Base-by-base conservation (phyloP, 1,284 basidiomycete genomes). In the Pseudozyma tsukubaensis region DNA sequence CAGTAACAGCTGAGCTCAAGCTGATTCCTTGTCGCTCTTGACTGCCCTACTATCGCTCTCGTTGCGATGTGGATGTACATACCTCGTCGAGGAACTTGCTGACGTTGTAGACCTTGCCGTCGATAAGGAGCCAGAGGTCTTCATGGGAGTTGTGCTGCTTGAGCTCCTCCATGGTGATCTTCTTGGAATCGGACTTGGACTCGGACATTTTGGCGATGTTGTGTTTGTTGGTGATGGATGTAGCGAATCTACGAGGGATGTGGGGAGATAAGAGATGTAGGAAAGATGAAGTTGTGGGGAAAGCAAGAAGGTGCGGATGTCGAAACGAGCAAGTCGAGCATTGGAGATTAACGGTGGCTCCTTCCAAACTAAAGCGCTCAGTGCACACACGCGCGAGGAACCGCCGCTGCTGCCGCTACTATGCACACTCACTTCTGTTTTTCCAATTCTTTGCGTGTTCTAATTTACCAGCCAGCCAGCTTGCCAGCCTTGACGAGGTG, bases 11-110 rank as follows among this genome's bases (percentile, higher is more conserved):
- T 48, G 45, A 32, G n/a, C n/a, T n/a, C n/a, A n/a, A n/a, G n/a
- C n/a, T n/a, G n/a, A n/a, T n/a, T n/a, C n/a, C n/a, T n/a, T n/a
- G n/a, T n/a, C n/a, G n/a, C n/a, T n/a, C n/a, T n/a, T n/a, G n/a
- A n/a, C n/a, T n/a, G n/a, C n/a, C n/a, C n/a, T n/a, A 37, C 36
- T 14, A 37, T 8, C 9, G 42, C n/a, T 34, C 7, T 50, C 34
- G 10, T 9, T 11, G 16, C 11, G 50, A 39, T 32, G 12, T 1
- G 50, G 12, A 16, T 29, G 8, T 18, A 85, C 88, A 72, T 86
- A 95, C 93, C 91, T 99, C 96, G 86, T 98, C 94, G 81, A 96
- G 88, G 89, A 99, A 99, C 85, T 92, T 91, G 57, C 94, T 91
- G 78, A 92, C 91, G 86, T 97, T 89, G 88, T 99, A 99, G 64